Percentiles rank a stretch among this genome's conserved stretches.
These are phyloP conservation scores for Mycena epipterygia DNA, from an alignment of 768 basidiomycete species.

Conservation along the genomic window DNA sequence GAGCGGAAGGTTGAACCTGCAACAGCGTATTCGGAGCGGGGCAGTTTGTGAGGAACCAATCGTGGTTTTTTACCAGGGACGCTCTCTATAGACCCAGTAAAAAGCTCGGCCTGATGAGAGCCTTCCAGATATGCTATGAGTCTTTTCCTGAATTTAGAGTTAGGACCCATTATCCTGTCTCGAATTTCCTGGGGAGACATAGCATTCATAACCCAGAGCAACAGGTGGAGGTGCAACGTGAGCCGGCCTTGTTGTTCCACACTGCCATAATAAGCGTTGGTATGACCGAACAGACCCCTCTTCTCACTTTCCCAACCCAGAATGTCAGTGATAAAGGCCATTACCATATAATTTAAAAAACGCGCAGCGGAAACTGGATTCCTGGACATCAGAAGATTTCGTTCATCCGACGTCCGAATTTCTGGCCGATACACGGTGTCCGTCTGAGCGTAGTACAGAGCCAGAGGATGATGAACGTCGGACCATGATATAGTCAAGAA, in stretches of 20 bases:
- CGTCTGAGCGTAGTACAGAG: conserved; percentile 47
- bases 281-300: conserved; percentile 33
- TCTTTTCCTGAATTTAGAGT: conserved; percentile 8
- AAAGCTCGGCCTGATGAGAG: conserved; percentile 13
- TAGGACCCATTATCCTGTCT: conserved; percentile 14
- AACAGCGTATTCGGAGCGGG: not conserved
- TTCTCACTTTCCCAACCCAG: conserved; percentile 9
- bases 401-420: not conserved
- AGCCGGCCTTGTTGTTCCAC: conserved; percentile 46
- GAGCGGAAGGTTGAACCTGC: not conserved
- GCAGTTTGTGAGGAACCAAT: not conserved
- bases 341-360: conserved; percentile 39
- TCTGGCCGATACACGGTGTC: conserved; percentile 39
- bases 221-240: conserved; percentile 44
- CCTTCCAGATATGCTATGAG: conserved; percentile 17
- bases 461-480: conserved; percentile 47
- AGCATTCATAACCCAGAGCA: conserved; percentile 41
- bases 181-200: conserved; percentile 36
- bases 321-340: conserved; percentile 34
- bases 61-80: conserved; percentile 20
- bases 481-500: conserved; percentile 48
- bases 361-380: conserved; percentile 39
- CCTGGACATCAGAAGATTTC: not conserved
- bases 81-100: conserved; percentile 37
- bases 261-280: conserved; percentile 44